Base-by-base conservation (phyloP, 1,284 basidiomycete species). In the Pascua guehoae region DNA sequence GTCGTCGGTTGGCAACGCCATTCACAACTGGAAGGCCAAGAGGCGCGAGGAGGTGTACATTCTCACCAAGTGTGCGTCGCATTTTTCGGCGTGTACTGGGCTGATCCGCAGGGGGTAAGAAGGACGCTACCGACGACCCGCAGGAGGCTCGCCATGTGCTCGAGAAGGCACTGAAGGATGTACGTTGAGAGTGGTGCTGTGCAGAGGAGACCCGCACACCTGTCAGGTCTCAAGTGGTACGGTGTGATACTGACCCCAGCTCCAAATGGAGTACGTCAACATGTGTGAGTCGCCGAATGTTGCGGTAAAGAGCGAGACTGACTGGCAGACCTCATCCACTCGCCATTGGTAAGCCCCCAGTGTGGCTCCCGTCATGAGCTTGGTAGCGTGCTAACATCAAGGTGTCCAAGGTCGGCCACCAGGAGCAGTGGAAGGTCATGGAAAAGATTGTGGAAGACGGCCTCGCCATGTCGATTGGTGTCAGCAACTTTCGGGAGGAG, bases 381-480 rank as follows among this genome's bases (percentile, higher is more conserved):
- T 56, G 9, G 42, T n/a, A 4, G 15, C 36, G 40, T 5, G 36
- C 38, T 15, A 47, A 24, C 32, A 32, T 10, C 8, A 50, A 52
- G 53, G 47, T 59, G 7, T 51, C 53, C 1, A 56, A 50, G 37
- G 40, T 38, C 41, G 14, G 58, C 37, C 51, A 69, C 39, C 52
- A 63, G 36, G 71, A 75, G 32, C 67, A 68, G 15, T 93, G 90
- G 90, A 82, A 82, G 62, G 81, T 81, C 12, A 81, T 92, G 81
- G 88, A 91, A 69, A 82, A 81, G 44, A 75, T 87, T 49, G 81
- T 87, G 73, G 76, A 76, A 46, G 84, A 84, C 48, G 88, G 88
- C 1, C 75, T 90, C 47, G 79, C 88, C 42, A 87, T 82, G 74
- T 86, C 84, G 45, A 88, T 94, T 57, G 91, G 91, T 1, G 89